Evolutionary conservation across 345 rosid species (phyloP).

Genomic region (Aquilaria sinensis): DNA sequence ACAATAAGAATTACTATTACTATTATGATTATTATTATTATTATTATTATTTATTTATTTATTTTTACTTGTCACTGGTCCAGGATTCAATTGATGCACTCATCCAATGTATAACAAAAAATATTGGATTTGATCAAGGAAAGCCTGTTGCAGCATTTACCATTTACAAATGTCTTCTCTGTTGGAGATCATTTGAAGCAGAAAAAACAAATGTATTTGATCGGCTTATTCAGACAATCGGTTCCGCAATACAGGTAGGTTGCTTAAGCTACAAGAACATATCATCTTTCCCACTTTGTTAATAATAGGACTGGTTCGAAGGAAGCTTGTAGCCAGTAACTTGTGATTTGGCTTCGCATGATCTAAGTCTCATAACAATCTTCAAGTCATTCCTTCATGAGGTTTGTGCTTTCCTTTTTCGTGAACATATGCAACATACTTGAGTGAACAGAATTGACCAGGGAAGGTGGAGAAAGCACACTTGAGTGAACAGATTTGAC

Average conservation of each 20-base stretch:
- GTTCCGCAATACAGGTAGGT: conserved; percentile 81
- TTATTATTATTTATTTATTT: conserved; percentile 8
- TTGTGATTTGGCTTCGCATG: too few species aligned
- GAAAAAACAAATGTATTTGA: conserved; percentile 92
- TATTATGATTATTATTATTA: background rate
- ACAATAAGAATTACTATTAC: too few species aligned
- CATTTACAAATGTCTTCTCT: conserved; percentile 84
- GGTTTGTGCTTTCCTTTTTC: too few species aligned
- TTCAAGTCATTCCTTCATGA: too few species aligned
- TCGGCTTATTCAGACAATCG: conserved; percentile 83
- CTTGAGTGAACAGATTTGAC: too few species aligned
- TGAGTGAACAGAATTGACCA: too few species aligned
- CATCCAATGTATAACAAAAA: conserved; percentile 46
- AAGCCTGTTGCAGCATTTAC: conserved; percentile 84
- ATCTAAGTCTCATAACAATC: too few species aligned
- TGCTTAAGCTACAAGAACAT: background rate
- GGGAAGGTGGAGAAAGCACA: too few species aligned
- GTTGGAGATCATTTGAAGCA: conserved; percentile 86
- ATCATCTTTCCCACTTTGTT: too few species aligned
- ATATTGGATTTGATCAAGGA: conserved; percentile 71
- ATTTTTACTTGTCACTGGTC: conserved; percentile 11
- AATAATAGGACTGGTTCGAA: too few species aligned
- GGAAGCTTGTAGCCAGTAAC: too few species aligned
- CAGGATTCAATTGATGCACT: conserved; percentile 79
- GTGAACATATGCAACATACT: too few species aligned